These are phyloP conservation scores for Aspergillus hancockii DNA, from an alignment of 495 filamentous ascomycete species.

Conservation along the genomic window DNA sequence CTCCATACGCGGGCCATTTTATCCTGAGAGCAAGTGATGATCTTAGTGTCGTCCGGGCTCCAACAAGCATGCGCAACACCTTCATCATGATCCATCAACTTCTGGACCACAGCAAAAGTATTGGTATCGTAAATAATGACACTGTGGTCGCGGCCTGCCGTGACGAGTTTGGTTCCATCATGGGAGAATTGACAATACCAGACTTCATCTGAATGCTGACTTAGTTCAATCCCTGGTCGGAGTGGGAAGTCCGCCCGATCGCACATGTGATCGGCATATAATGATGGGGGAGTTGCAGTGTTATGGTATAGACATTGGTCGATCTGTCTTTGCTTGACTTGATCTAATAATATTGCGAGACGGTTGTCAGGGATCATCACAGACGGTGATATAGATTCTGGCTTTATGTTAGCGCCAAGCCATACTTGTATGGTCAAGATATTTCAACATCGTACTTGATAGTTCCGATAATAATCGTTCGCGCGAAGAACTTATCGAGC, in stretches of 20 bases:
- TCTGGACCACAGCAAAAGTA: conserved; percentile 65
- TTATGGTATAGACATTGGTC: conserved; percentile 87
- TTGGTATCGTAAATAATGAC: conserved; percentile 83
- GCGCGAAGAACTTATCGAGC: conserved; percentile 76
- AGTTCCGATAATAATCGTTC: conserved; percentile 74
- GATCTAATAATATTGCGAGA: conserved; percentile 77
- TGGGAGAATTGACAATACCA: conserved; percentile 91
- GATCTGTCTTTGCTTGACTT: conserved; percentile 82
- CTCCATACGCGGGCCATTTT: conserved; percentile 78
- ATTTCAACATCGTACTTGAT: conserved; percentile 61
- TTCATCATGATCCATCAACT: conserved; percentile 61
- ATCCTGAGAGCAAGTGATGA: conserved; percentile 81
- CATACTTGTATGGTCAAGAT: not conserved
- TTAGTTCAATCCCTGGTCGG: conserved; percentile 64
- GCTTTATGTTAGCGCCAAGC: conserved; percentile 5
- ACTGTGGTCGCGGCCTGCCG: conserved; percentile 70
- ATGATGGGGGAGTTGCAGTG: conserved; percentile 70
- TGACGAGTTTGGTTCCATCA: conserved; percentile 81
- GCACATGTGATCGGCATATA: conserved; percentile 88
- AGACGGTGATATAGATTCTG: conserved; percentile 91
- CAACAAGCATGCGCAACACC: conserved; percentile 78
- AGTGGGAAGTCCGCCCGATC: conserved; percentile 78
- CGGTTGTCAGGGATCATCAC: conserved; percentile 97
- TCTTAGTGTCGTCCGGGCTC: conserved; percentile 85
- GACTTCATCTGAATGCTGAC: conserved; percentile 78